Evolutionary conservation across 257 asterid genomes (phyloP).

Genomic region (Lithospermum erythrorhizon): DNA sequence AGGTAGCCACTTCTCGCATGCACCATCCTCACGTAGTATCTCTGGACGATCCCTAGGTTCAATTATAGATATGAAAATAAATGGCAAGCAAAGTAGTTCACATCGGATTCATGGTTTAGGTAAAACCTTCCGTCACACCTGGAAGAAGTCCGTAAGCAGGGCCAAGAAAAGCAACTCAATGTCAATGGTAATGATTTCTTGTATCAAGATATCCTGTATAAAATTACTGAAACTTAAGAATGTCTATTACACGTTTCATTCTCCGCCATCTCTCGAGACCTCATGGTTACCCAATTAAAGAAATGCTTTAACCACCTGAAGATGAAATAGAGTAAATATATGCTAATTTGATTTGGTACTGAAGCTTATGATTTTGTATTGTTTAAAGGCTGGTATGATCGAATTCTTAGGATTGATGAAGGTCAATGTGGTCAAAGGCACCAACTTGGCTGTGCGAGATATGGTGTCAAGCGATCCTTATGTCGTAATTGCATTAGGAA

Average conservation of each 20-base stretch:
- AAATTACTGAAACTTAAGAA: not conserved
- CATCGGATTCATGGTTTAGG: conserved; percentile 53
- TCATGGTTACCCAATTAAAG: no score
- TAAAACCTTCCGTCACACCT: conserved; percentile 61
- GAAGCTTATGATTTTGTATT: no score
- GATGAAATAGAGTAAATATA: no score
- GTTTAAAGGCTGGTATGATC: conserved; percentile 60
- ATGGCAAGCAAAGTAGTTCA: conserved; percentile 38
- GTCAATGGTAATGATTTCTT: conserved; percentile 41
- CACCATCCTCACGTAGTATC: conserved; percentile 26
- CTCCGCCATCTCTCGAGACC: no score
- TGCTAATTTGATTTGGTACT: no score
- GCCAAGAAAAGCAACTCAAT: conserved; percentile 48
- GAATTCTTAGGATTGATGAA: conserved; percentile 81
- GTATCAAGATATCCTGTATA: not conserved
- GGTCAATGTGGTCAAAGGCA: conserved; percentile 72
- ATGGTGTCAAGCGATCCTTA: conserved; percentile 84
- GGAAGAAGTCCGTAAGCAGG: conserved; percentile 51
- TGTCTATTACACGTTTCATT: no score
- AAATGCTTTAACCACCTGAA: no score
- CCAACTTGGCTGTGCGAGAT: conserved; percentile 81
- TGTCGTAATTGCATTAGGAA: conserved; percentile 70
- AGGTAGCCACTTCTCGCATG: conserved; percentile 37
- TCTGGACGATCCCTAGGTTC: conserved; percentile 24
- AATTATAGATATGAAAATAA: conserved; percentile 31